phyloP scores from a whole-genome alignment of 331 rosid species.

The Dryas integrifolia region DNA sequence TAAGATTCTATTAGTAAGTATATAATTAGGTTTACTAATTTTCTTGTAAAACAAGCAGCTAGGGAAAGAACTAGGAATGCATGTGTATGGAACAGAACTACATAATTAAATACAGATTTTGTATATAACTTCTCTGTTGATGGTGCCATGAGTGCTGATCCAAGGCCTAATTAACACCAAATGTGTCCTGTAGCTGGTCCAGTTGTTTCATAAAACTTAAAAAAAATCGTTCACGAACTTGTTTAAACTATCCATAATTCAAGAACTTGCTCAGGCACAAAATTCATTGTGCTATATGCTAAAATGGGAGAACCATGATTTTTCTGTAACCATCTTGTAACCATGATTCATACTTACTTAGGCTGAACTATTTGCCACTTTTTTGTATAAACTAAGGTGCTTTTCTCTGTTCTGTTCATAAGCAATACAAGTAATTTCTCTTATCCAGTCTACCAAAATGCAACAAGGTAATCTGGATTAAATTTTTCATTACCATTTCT shows the following conservation, averaged over 20 bases:
- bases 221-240: not conserved
- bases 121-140: too few relatives aligned
- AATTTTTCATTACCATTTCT: not conserved
- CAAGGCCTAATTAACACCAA: not conserved
- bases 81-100: not conserved
- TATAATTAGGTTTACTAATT: not conserved
- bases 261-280: not conserved
- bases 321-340: too few relatives aligned
- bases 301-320: too few relatives aligned
- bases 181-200: constrained; percentile 6
- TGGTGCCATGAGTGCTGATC: too few relatives aligned
- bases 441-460: not conserved
- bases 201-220: not conserved
- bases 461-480: not conserved
- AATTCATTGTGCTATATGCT: too few relatives aligned
- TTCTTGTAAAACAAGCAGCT: constrained; percentile 1
- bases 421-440: too few relatives aligned
- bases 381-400: not conserved
- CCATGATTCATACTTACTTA: too few relatives aligned
- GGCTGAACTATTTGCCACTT: not conserved
- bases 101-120: not conserved
- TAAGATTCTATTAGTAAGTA: not conserved
- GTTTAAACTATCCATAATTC: not conserved
- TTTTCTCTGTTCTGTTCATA: not conserved
- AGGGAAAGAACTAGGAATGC: not conserved